These are phyloP conservation scores for Monosporozyma unispora DNA, from an alignment of 805 yeast genomes.

Conservation along the genomic window DNA sequence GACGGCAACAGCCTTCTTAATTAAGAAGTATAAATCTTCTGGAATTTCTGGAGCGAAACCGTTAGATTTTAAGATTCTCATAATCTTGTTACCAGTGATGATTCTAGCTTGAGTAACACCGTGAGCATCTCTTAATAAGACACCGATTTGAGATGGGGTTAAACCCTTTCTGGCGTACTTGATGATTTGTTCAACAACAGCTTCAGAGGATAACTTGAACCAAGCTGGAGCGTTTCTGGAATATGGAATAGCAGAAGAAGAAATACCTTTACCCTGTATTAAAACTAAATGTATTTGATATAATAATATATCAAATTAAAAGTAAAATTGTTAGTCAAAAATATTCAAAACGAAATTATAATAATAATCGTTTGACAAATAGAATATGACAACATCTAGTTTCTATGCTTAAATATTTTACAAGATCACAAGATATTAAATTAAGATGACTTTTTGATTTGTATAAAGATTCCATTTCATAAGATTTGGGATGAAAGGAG, in stretches of 20 bases:
- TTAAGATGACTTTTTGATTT: not conserved
- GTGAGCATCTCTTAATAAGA: conserved; percentile 98
- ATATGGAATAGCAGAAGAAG: conserved; percentile 98
- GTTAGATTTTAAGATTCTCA: conserved; percentile 97
- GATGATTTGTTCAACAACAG: conserved; percentile 95
- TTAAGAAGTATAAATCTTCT: conserved; percentile 98
- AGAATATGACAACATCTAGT: not conserved
- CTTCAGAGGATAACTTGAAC: conserved; percentile 95
- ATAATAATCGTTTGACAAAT: not conserved
- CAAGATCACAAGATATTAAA: conserved; percentile 1
- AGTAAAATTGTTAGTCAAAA: conserved; percentile 8
- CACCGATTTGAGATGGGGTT: conserved; percentile 99
- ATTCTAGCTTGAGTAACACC: conserved; percentile 97
- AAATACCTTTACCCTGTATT: conserved; percentile 94
- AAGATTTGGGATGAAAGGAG: not conserved
- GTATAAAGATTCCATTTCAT: not conserved
- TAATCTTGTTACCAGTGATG: conserved; percentile 98
- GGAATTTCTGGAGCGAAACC: conserved; percentile 99
- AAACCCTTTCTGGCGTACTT: conserved; percentile 99
- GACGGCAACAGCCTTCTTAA: conserved; percentile 98
- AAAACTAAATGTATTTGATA: conserved; percentile 9
- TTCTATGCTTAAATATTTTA: not conserved
- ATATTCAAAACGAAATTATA: not conserved
- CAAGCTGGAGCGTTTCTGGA: conserved; percentile 98
- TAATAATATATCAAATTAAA: conserved; percentile 1